phyloP scores from a whole-genome alignment of 2,329 filamentous ascomycete species.

The Xylariaceae sp. region DNA sequence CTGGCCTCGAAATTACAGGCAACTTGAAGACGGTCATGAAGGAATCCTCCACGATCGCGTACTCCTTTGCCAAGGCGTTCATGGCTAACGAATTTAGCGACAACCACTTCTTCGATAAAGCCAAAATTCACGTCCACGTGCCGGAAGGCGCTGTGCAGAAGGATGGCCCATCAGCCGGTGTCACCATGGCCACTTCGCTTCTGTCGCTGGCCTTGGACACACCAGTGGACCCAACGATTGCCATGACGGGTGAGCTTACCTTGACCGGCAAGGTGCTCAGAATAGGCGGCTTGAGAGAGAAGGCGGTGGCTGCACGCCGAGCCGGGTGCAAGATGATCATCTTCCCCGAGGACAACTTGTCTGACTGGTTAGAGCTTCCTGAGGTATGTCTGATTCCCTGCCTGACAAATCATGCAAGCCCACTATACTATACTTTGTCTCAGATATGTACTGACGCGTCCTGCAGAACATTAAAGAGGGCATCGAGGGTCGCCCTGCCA shows the following conservation, averaged over 20 bases:
- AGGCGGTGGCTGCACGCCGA: conserved; percentile 89
- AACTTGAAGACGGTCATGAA: conserved; percentile 98
- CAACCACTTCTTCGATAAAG: conserved; percentile 95
- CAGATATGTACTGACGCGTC: conserved; percentile 4
- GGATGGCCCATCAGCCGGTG: conserved; percentile 86
- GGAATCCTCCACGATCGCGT: conserved; percentile 90
- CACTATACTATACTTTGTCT: conserved; percentile 8
- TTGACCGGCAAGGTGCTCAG: conserved; percentile 93
- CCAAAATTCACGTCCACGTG: conserved; percentile 90
- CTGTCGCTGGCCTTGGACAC: conserved; percentile 77
- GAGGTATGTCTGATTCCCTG: conserved; percentile 59
- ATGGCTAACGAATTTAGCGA: conserved; percentile 80
- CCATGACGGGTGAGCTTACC: conserved; percentile 97
- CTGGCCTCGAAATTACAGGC: conserved; percentile 83
- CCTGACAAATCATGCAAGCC: conserved; percentile 1
- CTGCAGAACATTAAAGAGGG: conserved; percentile 93
- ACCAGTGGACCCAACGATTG: conserved; percentile 75
- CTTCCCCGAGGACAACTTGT: conserved; percentile 92
- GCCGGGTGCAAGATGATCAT: conserved; percentile 91
- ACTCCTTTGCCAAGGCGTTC: conserved; percentile 88
- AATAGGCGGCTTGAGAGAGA: conserved; percentile 91
- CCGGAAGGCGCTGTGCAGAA: conserved; percentile 95
- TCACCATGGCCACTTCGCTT: conserved; percentile 96
- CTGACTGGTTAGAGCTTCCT: conserved; percentile 94
- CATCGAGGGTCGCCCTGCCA: conserved; percentile 83